Evolutionary conservation across 2,329 filamentous ascomycete species (phyloP), one percentile per base, ranked within the genome.

Genomic region (Sordariomycetes sp.): DNA sequence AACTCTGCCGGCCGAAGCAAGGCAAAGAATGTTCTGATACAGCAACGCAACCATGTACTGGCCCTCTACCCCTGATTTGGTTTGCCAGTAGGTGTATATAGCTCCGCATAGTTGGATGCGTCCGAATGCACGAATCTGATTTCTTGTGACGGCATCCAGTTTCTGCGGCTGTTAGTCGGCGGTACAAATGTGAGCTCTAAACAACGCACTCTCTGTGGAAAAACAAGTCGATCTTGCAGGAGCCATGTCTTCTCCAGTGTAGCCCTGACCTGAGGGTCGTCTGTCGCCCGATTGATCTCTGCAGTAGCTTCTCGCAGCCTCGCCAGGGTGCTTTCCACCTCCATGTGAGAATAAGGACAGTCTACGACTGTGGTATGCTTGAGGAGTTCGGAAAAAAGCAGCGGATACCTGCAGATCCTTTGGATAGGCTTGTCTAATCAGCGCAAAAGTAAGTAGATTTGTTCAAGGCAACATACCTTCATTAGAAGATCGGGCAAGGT

Each of bases 401-500:
- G 65, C 9, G 86, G 86, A 50, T 96, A 96, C 59, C 83, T 86
- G 63, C 86, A 94, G 16, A 95, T 74, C 36, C 90, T 75, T 58
- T 98, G 90, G 15, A 95, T 88, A 1, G 90, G 92, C 85, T 94
- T 6, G 4, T 23, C 15, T 14, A 8, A 23, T 29, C 25, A 23
- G 23, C 15, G 15, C 25, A 11, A 7, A 15, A 21, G 9, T 5
- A 32, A n/a, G 16, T 17, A 29, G n/a, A n/a, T 24, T 11, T 18
- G 11, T 14, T 5, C 15, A 29, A 19, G 12, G 24, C 5, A 19
- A 32, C 21, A 30, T 46, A 86, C 87, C 74, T 96, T 96, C 45
- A 95, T 87, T 36, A 96, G 68, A 5, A 96, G 68, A 57, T 96
- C 92, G 32, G 79, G 76, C 42, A 95, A 75, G 2, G 83, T 87